Conservation (phyloP, 306 rosid genomes). For the Parietaria judaica region DNA sequence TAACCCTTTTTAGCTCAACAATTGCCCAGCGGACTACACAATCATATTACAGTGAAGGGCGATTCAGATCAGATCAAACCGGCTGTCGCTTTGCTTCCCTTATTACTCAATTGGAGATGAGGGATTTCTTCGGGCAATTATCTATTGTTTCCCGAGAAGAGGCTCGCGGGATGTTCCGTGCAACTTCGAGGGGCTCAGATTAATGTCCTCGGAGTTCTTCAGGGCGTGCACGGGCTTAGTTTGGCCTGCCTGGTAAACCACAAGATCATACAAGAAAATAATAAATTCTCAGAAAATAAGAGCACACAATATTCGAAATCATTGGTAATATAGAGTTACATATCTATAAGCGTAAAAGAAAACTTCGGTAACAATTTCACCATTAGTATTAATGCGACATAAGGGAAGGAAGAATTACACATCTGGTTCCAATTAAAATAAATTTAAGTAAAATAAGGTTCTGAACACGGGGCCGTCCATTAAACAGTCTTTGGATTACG, state of each 20-base stretch:
- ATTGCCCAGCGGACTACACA: too few relatives aligned
- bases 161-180: slow-evolving; percentile 26
- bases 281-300: too few relatives aligned
- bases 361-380: too few relatives aligned
- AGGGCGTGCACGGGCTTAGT: slow-evolving; percentile 38
- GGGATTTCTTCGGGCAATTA: slow-evolving; percentile 8
- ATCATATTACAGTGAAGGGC: not conserved
- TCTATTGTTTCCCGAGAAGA: slow-evolving; percentile 16
- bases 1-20: too few relatives aligned
- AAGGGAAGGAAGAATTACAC: too few relatives aligned
- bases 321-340: slow-evolving; percentile 28
- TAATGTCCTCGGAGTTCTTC: slow-evolving; percentile 41
- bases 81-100: not conserved
- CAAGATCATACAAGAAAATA: slow-evolving; percentile 9
- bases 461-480: too few relatives aligned
- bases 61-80: not conserved
- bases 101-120: slow-evolving; percentile 1
- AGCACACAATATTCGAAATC: not conserved
- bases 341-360: slow-evolving; percentile 4
- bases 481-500: too few relatives aligned
- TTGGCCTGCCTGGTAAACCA: slow-evolving; percentile 52
- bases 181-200: slow-evolving; percentile 17
- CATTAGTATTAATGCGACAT: too few relatives aligned
- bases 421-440: too few relatives aligned
- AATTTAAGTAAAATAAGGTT: too few relatives aligned